Conservation (phyloP, 2,329 filamentous ascomycete species). For the Claviceps purpurea region DNA sequence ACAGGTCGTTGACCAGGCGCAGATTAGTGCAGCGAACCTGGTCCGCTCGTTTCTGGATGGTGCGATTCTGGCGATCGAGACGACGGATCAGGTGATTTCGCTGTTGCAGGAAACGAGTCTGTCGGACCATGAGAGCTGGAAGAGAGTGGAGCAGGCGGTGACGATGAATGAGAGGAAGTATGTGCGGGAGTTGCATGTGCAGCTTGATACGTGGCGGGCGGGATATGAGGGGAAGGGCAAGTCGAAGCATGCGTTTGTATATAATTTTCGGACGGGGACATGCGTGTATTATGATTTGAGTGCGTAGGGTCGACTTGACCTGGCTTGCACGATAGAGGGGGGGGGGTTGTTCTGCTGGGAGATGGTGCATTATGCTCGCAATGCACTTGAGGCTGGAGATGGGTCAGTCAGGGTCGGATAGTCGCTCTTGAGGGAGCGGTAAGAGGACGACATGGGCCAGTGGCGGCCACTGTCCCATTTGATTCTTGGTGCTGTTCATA, state of each 20-base stretch:
- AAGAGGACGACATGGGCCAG: no score
- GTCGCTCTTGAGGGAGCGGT: no score
- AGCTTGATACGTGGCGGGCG: constrained; percentile 51
- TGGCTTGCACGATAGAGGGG: no score
- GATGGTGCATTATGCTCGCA: no score
- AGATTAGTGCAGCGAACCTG: constrained; percentile 43
- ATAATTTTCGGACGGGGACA: constrained; percentile 76
- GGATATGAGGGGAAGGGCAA: constrained; percentile 40
- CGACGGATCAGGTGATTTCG: constrained; percentile 70
- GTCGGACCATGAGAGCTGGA: constrained; percentile 74
- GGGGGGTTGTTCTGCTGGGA: no score
- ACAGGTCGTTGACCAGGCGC: constrained; percentile 71
- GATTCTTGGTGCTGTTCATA: no score
- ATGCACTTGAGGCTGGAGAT: no score
- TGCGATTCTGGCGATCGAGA: constrained; percentile 78
- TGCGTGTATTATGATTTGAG: constrained; percentile 77
- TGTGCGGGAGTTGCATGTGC: constrained; percentile 65
- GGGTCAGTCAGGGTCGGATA: no score
- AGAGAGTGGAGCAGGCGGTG: constrained; percentile 63
- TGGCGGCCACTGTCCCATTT: no score
- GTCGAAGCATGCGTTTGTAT: constrained; percentile 67
- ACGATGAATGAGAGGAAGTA: constrained; percentile 70
- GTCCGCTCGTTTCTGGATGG: constrained; percentile 60
- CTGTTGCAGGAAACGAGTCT: constrained; percentile 61
- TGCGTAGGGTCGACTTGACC: constrained; percentile 14